Evolutionary conservation across 2,329 filamentous ascomycete species (phyloP), one percentile per base, ranked within the genome.

Genomic region (Botrytis deweyae): DNA sequence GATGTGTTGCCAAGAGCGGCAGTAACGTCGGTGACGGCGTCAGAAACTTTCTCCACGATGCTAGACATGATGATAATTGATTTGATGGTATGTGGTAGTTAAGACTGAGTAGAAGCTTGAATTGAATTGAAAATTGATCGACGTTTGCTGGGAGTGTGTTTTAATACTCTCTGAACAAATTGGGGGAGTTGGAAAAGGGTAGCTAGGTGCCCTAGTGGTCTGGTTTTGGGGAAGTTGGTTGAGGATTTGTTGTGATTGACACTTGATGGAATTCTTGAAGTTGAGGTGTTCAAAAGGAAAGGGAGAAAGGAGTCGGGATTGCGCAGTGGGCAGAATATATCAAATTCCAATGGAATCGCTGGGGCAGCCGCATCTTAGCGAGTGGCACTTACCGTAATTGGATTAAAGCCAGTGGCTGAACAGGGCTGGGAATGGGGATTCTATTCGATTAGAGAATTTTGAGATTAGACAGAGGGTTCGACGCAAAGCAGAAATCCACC

Each of bases 191-290:
- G 84, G 85, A 84, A 85, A 87, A 94, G 92, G 92, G 92, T 94
- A 93, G 92, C 92, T 94, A 89, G 85, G 92, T 93, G 92, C 92
- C 92, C 92, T 94, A 94, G 92, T 86, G 83, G 76, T 76, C 77
- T 78, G 76, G 78, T 75, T 82, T 84, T 83, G 82, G 82, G 81
- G 81, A 81, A 61, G 69, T 80, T 78, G 76, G 78, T 75, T 76
- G 73, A 76, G 72, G 64, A 61, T 74, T 74, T 70, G 78, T 76
- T 79, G 71, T 76, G 78, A 78, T 78, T 76, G 78, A 78, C 76
- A 80, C 70, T 77, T 77, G 78, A 78, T 79, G 80, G 76, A 75
- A 44, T 77, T 79, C 76, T 78, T 78, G 77, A 67, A 72, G 58
- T 77, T 78, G 76, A 76, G 74, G 76, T 77, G 75, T 78, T 74